These are phyloP conservation scores for Cladorrhinum samala DNA, from an alignment of 495 filamentous ascomycete species.

Conservation along the genomic window DNA sequence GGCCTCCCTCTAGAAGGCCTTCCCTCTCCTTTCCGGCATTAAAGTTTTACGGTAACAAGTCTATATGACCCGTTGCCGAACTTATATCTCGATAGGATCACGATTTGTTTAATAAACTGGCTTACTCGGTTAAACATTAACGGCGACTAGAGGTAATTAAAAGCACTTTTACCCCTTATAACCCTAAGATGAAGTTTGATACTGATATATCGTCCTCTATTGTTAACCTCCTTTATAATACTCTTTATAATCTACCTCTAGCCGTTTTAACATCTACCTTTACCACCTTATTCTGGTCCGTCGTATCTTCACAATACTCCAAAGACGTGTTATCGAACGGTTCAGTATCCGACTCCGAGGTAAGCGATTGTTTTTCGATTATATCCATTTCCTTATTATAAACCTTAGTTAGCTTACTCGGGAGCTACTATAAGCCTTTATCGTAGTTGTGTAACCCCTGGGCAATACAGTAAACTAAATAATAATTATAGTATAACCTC, in stretches of 20 bases:
- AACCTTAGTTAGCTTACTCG: constrained; percentile 26
- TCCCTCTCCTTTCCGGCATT: constrained; percentile 36
- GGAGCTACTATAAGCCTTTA: constrained; percentile 23
- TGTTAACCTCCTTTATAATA: constrained; percentile 39
- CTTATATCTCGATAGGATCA: constrained; percentile 38
- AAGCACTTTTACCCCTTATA: constrained; percentile 26
- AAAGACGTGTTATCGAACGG: constrained; percentile 34
- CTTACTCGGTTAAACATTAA: constrained; percentile 46
- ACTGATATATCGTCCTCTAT: constrained; percentile 41
- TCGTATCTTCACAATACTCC: constrained; percentile 54
- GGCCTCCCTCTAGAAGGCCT: constrained; percentile 40
- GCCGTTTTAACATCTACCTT: constrained; percentile 69
- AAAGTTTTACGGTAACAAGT: constrained; percentile 23
- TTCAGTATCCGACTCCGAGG: constrained; percentile 35
- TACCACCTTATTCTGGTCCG: constrained; percentile 72
- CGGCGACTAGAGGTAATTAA: constrained; percentile 48
- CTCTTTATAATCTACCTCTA: constrained; percentile 61
- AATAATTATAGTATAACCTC: constrained; percentile 40
- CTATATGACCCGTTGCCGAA: constrained; percentile 29
- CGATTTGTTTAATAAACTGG: constrained; percentile 32
- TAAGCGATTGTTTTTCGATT: constrained; percentile 33
- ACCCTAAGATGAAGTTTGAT: constrained; percentile 48
- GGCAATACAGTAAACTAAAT: constrained; percentile 20
- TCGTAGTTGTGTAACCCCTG: constrained; percentile 24
- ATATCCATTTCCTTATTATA: constrained; percentile 21